Evolutionary conservation across 169 alveolate species (phyloP).

Genomic region (Plasmodium malariae): DNA sequence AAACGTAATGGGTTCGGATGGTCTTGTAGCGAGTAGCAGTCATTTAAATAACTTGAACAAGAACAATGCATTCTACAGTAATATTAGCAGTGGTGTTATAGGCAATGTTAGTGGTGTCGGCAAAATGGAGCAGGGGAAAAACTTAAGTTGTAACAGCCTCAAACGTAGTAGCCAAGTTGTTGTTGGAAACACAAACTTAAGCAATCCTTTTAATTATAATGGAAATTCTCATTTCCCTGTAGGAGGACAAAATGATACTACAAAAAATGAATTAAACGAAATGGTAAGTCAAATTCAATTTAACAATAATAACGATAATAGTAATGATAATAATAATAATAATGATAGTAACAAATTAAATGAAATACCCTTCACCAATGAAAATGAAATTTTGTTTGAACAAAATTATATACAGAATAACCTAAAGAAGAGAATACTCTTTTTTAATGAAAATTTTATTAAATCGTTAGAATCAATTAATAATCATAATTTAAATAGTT

Average conservation of each 20-base stretch:
- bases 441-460: conserved; percentile 50
- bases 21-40: too few species aligned
- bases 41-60: too few species aligned
- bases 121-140: not conserved
- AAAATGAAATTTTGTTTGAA: conserved; percentile 56
- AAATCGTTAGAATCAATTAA: conserved; percentile 51
- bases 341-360: not conserved
- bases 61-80: not conserved
- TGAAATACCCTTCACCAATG: conserved; percentile 31
- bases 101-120: too few species aligned
- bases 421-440: conserved; percentile 12
- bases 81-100: not conserved
- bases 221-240: not conserved
- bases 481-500: conserved; percentile 60
- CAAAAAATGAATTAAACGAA: not conserved
- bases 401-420: conserved; percentile 32
- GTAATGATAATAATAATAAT: too few species aligned
- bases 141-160: not conserved
- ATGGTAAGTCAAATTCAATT: too few species aligned
- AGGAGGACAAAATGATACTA: not conserved
- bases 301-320: too few species aligned
- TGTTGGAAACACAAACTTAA: not conserved
- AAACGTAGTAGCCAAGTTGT: not conserved
- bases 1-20: not conserved
- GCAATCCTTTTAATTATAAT: not conserved